phyloP scores from a whole-genome alignment of 306 rosid species.

The Gastrolobium villosum region DNA sequence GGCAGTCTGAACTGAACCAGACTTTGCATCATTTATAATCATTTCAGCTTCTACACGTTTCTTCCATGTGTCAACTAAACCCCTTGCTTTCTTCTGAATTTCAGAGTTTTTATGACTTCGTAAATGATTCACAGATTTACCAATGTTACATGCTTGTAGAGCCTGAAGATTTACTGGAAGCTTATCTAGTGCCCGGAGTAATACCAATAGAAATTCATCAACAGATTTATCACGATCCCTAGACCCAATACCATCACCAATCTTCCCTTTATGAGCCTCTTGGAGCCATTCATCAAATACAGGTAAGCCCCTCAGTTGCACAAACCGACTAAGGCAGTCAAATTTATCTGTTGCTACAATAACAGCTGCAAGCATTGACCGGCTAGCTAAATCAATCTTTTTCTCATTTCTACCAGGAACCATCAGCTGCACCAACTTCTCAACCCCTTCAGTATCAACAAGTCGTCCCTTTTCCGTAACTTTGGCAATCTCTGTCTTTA shows the following conservation, averaged over 20 bases:
- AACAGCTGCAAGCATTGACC: slow-evolving; percentile 80
- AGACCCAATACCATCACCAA: slow-evolving; percentile 66
- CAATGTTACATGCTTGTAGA: slow-evolving; percentile 71
- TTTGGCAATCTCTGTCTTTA: slow-evolving; percentile 75
- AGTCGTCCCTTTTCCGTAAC: slow-evolving; percentile 87
- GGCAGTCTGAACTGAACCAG: slow-evolving; percentile 68
- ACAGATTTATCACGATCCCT: slow-evolving; percentile 73
- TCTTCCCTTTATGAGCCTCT: slow-evolving; percentile 84
- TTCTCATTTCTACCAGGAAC: slow-evolving; percentile 69
- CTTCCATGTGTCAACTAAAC: slow-evolving; percentile 91
- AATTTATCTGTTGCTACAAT: slow-evolving; percentile 76
- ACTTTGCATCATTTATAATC: slow-evolving; percentile 73
- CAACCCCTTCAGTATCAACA: slow-evolving; percentile 76
- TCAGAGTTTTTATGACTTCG: slow-evolving; percentile 79
- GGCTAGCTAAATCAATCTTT: slow-evolving; percentile 78
- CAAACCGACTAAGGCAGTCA: slow-evolving; percentile 78
- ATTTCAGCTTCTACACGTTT: slow-evolving; percentile 94
- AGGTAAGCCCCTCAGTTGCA: slow-evolving; percentile 78
- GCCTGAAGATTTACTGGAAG: slow-evolving; percentile 87
- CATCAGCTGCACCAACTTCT: slow-evolving; percentile 83
- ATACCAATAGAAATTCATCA: slow-evolving; percentile 84
- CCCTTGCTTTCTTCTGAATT: slow-evolving; percentile 84
- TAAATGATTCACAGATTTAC: slow-evolving; percentile 88
- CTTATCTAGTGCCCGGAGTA: slow-evolving; percentile 85
- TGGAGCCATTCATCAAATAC: slow-evolving; percentile 96